These are phyloP conservation scores for Iris macrosiphon DNA, from an alignment of 106 monocot species.

Conservation along the genomic window DNA sequence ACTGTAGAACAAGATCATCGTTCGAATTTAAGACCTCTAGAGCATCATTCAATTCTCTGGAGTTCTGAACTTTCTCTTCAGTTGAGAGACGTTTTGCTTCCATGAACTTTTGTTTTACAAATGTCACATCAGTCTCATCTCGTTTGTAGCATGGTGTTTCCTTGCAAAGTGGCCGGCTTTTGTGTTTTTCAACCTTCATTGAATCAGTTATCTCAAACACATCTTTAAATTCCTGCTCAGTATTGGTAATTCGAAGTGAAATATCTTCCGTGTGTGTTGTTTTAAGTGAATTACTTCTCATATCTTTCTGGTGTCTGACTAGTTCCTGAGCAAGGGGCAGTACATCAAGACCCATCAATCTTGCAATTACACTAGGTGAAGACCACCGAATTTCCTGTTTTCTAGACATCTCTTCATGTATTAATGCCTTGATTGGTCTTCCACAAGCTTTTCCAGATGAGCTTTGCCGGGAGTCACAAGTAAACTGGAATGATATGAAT, in stretches of 20 bases:
- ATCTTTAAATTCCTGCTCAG: slow-evolving; percentile 45
- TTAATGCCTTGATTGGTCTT: slow-evolving; percentile 5
- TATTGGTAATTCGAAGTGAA: slow-evolving; percentile 2
- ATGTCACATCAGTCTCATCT: slow-evolving; percentile 14
- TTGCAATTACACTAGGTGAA: slow-evolving; percentile 71
- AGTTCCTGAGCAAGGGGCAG: slow-evolving; percentile 12
- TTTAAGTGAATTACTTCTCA: slow-evolving; percentile 7
- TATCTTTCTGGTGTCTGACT: slow-evolving; percentile 6
- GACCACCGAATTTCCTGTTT: slow-evolving; percentile 20
- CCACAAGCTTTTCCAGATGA: slow-evolving; percentile 13
- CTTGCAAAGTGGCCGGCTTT: not conserved
- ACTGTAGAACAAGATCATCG: slow-evolving; percentile 32
- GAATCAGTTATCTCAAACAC: slow-evolving; percentile 39
- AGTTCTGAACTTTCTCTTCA: slow-evolving; percentile 13
- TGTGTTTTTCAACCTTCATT: slow-evolving; percentile 12
- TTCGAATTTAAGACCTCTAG: slow-evolving; percentile 15
- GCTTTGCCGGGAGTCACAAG: slow-evolving; percentile 4
- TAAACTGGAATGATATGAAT: slow-evolving; percentile 11
- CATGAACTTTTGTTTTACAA: slow-evolving; percentile 24
- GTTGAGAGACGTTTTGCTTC: slow-evolving; percentile 22
- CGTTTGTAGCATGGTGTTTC: slow-evolving; percentile 1
- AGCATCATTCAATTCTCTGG: slow-evolving; percentile 18
- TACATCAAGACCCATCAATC: slow-evolving; percentile 70
- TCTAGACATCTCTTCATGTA: slow-evolving; percentile 22
- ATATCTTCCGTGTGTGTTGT: slow-evolving; percentile 4